Percentiles rank a stretch among this genome's conserved stretches.
phyloP scores from a whole-genome alignment of 495 filamentous ascomycete genomes.

The Clohesyomyces aquaticus region DNA sequence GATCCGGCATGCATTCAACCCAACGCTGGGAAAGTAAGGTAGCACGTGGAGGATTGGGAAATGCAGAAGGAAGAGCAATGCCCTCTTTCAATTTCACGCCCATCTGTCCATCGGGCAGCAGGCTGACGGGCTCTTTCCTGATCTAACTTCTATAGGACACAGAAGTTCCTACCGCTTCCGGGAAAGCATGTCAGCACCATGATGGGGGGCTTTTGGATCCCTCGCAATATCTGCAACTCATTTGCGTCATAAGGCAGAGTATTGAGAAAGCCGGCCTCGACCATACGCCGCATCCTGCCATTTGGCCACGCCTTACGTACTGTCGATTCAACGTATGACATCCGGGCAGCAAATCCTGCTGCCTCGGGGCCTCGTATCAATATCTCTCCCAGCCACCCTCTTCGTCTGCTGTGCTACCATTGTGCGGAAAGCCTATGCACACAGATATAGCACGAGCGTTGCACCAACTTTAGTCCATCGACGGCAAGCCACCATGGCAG shows the following conservation, averaged over 20 bases:
- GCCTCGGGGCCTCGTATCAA: conserved; percentile 21
- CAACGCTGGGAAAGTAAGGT: too few species aligned
- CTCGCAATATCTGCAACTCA: conserved; percentile 1
- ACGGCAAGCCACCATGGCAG: background rate
- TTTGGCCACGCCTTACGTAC: background rate
- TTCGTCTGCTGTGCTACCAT: conserved; percentile 17
- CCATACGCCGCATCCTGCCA: background rate
- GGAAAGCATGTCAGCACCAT: conserved; percentile 11
- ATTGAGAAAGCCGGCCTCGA: background rate
- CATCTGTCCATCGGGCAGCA: background rate
- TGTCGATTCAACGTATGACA: background rate
- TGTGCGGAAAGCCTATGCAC: conserved; percentile 24
- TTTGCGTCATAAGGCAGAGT: conserved; percentile 20
- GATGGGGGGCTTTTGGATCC: background rate
- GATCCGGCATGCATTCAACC: too few species aligned
- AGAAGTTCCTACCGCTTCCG: conserved; percentile 16
- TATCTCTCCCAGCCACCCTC: conserved; percentile 14
- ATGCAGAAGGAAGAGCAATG: background rate
- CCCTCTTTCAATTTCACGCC: background rate
- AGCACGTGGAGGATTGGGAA: background rate
- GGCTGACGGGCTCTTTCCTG: background rate
- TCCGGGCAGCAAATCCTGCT: background rate
- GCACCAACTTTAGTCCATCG: background rate
- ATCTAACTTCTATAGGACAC: background rate
- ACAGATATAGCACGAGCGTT: conserved; percentile 1